Evolutionary conservation across 2,329 filamentous ascomycete genomes (phyloP), one percentile per base, ranked within the genome.

Genomic region (Exutisphaerella laricina): DNA sequence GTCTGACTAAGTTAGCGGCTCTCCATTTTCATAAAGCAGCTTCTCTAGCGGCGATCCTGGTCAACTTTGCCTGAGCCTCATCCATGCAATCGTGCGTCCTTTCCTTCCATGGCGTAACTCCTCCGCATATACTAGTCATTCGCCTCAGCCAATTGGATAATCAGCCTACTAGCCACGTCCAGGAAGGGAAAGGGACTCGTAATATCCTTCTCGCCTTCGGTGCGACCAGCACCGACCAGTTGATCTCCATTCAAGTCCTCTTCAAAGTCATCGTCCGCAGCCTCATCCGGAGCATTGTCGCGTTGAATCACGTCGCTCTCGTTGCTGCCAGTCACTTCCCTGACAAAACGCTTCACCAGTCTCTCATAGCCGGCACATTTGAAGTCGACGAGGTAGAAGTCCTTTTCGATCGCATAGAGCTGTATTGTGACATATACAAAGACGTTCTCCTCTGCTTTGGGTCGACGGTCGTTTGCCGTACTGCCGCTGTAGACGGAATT

Each of bases 341-440:
- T 51, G 5, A 67, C 63, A 34, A 72, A 60, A 4, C 66, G 63
- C 7, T 59, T 57, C 3, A 83, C 79, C 36, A 90, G 83, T 42
- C 92, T 87, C 69, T 98, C 92, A 67, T 98, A 98, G 14, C 92
- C 92, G 10, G 92, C 89, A 64, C 90, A 97, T 64, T 96, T 97
- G 74, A 98, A 98, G 65, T 98, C 92, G 36, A 98, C 92, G 50
- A 98, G 82, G 66, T 90, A 97, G 53, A 92, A 90, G 42, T 86
- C 84, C 45, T 82, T 80, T 64, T 97, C 90, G 72, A 97, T 88
- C 61, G 88, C 84, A 66, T 96, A 96, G 39, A 96, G 82, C 64
- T 96, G 92, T 51, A 98, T 96, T 53, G 94, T 89, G 63, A 98
- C 80, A 62, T 95, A 92, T 59, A 97, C 84, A 62, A 85, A 90